Percentiles rank a stretch among this genome's conserved stretches.
Conservation (phyloP, 2,329 filamentous ascomycete species). For the Fusarium buharicum region DNA sequence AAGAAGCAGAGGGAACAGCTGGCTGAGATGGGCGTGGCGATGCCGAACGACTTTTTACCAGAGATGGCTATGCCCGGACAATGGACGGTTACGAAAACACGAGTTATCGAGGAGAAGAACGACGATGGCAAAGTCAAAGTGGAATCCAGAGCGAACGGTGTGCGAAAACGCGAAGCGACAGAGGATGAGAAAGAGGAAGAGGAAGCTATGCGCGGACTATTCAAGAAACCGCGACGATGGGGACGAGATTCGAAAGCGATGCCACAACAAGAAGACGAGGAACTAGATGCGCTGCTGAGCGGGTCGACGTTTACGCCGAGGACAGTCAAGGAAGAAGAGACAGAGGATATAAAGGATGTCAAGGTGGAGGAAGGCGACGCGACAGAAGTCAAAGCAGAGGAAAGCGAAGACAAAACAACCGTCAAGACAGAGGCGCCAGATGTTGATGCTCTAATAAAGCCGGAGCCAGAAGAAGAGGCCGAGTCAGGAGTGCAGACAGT, state of each 20-base stretch:
- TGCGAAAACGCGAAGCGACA: slow-evolving; percentile 70
- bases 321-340: slow-evolving; percentile 42
- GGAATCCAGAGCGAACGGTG: slow-evolving; percentile 64
- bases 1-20: slow-evolving; percentile 89
- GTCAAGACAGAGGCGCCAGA: slow-evolving; percentile 57
- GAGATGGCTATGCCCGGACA: slow-evolving; percentile 91
- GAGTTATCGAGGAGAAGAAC: slow-evolving; percentile 60
- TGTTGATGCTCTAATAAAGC: slow-evolving; percentile 43
- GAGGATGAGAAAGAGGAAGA: slow-evolving; percentile 71
- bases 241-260: slow-evolving; percentile 63
- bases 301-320: slow-evolving; percentile 47
- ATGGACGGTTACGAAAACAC: slow-evolving; percentile 79
- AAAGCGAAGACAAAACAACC: slow-evolving; percentile 8
- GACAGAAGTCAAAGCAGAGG: background rate
- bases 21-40: slow-evolving; percentile 83
- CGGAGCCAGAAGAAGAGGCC: slow-evolving; percentile 43
- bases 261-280: slow-evolving; percentile 60
- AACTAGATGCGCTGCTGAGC: slow-evolving; percentile 70
- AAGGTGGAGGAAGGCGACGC: slow-evolving; percentile 42
- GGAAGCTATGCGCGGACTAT: slow-evolving; percentile 66
- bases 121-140: slow-evolving; percentile 56
- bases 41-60: slow-evolving; percentile 80
- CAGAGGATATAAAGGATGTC: slow-evolving; percentile 25
- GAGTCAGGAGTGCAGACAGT: slow-evolving; percentile 57
- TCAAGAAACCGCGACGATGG: slow-evolving; percentile 68